Evolutionary conservation across 2,329 filamentous ascomycete genomes (phyloP).

Genomic region (Myrmaecium sp.): DNA sequence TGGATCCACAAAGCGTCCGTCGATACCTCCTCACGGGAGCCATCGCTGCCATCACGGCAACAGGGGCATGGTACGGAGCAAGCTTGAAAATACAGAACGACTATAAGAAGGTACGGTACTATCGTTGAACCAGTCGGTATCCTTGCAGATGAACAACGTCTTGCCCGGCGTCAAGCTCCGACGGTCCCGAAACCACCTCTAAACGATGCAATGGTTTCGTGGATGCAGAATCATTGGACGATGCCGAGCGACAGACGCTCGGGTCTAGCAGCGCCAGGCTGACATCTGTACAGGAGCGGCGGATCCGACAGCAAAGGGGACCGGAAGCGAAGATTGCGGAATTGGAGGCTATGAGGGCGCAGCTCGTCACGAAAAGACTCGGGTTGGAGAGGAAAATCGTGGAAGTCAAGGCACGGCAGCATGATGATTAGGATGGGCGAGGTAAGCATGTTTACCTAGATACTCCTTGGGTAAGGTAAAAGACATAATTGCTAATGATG

Average conservation of each 20-base stretch:
- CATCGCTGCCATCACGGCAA: slow-evolving; percentile 38
- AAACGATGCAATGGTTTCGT: background rate
- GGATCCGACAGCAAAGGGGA: slow-evolving; percentile 32
- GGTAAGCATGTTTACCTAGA: no score
- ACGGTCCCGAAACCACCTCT: background rate
- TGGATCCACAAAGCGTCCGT: slow-evolving; percentile 17
- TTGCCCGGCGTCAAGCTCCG: background rate
- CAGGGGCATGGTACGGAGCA: slow-evolving; percentile 43
- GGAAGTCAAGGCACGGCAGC: slow-evolving; percentile 18
- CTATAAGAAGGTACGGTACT: slow-evolving; percentile 28
- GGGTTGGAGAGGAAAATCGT: slow-evolving; percentile 40
- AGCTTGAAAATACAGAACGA: slow-evolving; percentile 38
- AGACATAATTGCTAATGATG: no score
- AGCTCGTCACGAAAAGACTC: slow-evolving; percentile 32
- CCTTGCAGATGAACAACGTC: background rate
- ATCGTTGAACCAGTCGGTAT: background rate
- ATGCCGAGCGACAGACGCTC: background rate
- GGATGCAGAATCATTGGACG: slow-evolving; percentile 1
- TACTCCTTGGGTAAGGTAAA: no score
- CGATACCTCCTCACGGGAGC: slow-evolving; percentile 37
- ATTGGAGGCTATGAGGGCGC: slow-evolving; percentile 33
- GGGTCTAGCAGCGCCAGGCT: slow-evolving; percentile 1
- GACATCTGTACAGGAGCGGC: slow-evolving; percentile 18
- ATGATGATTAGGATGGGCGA: no score
- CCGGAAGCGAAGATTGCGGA: slow-evolving; percentile 38